Base-by-base conservation (phyloP, 2,329 filamentous ascomycete species). In the Fusarium mundagurra region DNA sequence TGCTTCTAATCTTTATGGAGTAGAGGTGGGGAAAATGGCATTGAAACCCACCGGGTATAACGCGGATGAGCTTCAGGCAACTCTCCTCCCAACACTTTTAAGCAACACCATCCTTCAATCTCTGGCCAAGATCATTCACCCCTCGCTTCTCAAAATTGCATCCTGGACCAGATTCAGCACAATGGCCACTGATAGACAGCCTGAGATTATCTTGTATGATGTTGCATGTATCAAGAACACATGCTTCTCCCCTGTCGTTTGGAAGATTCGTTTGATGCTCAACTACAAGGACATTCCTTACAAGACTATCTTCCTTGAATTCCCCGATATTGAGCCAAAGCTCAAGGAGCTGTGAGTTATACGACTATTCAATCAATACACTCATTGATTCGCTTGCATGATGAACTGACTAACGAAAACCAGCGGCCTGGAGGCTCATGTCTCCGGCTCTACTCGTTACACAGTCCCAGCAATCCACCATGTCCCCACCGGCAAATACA, bases 221-320 rank as follows among this genome's bases (percentile, higher is more conserved):
- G 31, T 72, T 13, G 68, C 58, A 13, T 72, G 68, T 7, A 51
- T 39, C 36, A 72, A 72, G 31, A 47, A 57, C 2, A 24, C 11
- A 3, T 67, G 68, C 43, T 71, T 71, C 31, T 71, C 67, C 0
- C 68, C 68, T 0, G 67, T 33, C 1, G 67, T 71, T 9, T 71
- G 67, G 68, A 67, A 61, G 11, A 61, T 47, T 5, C 55, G 68
- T 0, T 18, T 71, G 12, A 71, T 71, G 54, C 61, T 71, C 18
- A 71, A 71, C 38, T 71, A 67, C 39, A 71, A 67, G 12, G 20
- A 11, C 5, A n/a, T 71, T 13, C 24, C 61, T 1, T 71, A 71
- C 24, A 27, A 12, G 3, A 67, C 68, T 1, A 22, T 71, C 3
- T 71, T 71, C 10, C 24, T 71, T 7, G 68, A 71, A 5, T 58